Base-by-base conservation (phyloP, 2,329 filamentous ascomycete species). In the Elsinoe ampelina region DNA sequence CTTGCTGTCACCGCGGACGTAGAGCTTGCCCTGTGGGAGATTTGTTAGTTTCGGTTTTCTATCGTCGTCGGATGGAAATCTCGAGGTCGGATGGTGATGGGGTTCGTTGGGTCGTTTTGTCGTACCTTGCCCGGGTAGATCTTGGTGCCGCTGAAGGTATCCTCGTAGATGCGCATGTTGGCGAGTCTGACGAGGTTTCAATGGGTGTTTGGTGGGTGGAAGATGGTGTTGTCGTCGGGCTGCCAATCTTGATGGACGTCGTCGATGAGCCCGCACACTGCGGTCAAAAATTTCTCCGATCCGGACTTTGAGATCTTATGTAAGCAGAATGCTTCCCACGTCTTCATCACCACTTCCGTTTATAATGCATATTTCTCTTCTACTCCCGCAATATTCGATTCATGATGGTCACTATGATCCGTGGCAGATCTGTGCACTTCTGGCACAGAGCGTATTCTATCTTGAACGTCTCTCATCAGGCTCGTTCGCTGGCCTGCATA, bases 1-100 rank as follows among this genome's bases (percentile, higher is more conserved):
- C 84, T 97, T 98, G 90, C 88, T 95, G 84, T 98, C 93, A 75
- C 92, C 91, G 79, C 93, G 90, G 84, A 98, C 82, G 82, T 92
- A 98, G 81, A 98, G 87, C 84, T 97, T 97, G 82, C 93, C 93
- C 93, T 97, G 75, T 73, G 71, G 48, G 35, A 20, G 30, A 54
- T 47, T 41, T 54, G 57, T 61, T 56, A 59, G 59, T 47, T 54
- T 57, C 45, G 30, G 17, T 38, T 17, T 35, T 45, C 38, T 45
- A 34, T 51, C 39, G 30, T 57, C 47, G 38, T 57, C 48, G 45
- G 42, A 39, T 30, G 22, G 19, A 32, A n/a, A 45, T 36, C 38
- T 51, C 55, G 47, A 45, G 51, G 38, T 57, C 45, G 43, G n/a
- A 26, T 45, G 12, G 11, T 42, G 55, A 48, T 50, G 55, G 35